phyloP scores from a whole-genome alignment of 164 flowering plant species.

The Piper betle region DNA sequence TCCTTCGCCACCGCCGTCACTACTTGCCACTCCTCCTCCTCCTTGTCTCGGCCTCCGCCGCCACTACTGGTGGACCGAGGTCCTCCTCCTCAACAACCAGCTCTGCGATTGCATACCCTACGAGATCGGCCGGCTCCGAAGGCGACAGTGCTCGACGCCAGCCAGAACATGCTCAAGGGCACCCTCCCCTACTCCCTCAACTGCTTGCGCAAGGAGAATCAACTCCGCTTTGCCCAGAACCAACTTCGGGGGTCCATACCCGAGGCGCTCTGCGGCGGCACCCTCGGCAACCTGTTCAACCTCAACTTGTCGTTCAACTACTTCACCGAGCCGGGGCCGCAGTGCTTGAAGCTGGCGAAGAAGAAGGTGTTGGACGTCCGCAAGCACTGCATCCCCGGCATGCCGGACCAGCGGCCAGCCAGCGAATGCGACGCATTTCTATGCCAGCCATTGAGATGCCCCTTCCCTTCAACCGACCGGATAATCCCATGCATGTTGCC shows the following conservation, averaged over 20 bases:
- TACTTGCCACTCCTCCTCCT: no score
- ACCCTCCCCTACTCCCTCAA: no score
- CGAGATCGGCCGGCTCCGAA: no score
- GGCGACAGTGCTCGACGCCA: no score
- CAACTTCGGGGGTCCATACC: slow-evolving; percentile 35
- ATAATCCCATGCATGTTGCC: background rate
- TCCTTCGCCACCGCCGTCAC: no score
- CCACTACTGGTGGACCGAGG: no score
- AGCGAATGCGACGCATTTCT: slow-evolving; percentile 36
- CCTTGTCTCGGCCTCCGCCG: no score
- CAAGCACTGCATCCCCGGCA: slow-evolving; percentile 58
- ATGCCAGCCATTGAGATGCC: slow-evolving; percentile 49
- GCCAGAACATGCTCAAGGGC: no score
- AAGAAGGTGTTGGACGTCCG: slow-evolving; percentile 49
- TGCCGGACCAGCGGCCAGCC: slow-evolving; percentile 51
- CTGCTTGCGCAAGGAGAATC: no score
- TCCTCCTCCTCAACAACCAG: no score
- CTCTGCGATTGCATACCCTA: no score
- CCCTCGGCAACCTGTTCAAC: slow-evolving; percentile 38
- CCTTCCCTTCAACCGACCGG: slow-evolving; percentile 3
- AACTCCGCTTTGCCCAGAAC: slow-evolving; percentile 5
- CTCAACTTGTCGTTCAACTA: slow-evolving; percentile 62
- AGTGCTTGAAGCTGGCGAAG: slow-evolving; percentile 45
- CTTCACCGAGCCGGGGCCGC: slow-evolving; percentile 55
- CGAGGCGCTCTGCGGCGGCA: slow-evolving; percentile 28